phyloP scores from a whole-genome alignment of 345 rosid species.

The Combretum micranthum region DNA sequence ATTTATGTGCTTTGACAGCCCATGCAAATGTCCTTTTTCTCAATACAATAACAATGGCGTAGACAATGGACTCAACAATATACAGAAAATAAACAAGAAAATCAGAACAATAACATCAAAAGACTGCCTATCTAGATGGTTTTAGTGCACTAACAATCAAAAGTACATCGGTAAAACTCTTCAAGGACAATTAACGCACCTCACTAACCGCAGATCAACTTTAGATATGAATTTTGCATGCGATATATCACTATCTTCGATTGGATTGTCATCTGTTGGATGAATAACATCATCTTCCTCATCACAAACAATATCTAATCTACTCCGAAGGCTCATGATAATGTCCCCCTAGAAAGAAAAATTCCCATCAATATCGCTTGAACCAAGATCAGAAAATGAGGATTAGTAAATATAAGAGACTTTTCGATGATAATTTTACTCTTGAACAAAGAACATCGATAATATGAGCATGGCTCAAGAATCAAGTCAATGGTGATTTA shows the following conservation, averaged over 20 bases:
- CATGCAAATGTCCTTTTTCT: too few species aligned
- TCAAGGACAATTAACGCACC: conserved; percentile 27
- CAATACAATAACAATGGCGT: too few species aligned
- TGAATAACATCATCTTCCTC: conserved; percentile 54
- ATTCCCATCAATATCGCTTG: neutral
- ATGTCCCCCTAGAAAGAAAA: conserved; percentile 58
- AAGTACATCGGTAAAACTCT: neutral
- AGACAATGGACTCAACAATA: too few species aligned
- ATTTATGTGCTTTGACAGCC: too few species aligned
- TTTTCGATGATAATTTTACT: too few species aligned
- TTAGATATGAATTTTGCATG: conserved; percentile 32
- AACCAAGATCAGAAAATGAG: conserved; percentile 1
- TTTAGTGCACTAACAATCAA: neutral
- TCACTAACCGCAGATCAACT: conserved; percentile 32
- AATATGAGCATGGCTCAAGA: too few species aligned
- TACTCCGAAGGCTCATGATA: conserved; percentile 74
- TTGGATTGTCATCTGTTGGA: conserved; percentile 18
- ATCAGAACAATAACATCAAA: too few species aligned
- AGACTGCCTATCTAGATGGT: too few species aligned
- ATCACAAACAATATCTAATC: conserved; percentile 76
- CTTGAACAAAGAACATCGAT: too few species aligned
- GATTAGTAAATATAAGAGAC: too few species aligned
- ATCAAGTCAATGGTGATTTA: too few species aligned
- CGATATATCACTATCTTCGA: conserved; percentile 20
- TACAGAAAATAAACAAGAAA: too few species aligned